Base-by-base conservation (phyloP, 2,329 filamentous ascomycete genomes). In the Leptosphaerulina australis region DNA sequence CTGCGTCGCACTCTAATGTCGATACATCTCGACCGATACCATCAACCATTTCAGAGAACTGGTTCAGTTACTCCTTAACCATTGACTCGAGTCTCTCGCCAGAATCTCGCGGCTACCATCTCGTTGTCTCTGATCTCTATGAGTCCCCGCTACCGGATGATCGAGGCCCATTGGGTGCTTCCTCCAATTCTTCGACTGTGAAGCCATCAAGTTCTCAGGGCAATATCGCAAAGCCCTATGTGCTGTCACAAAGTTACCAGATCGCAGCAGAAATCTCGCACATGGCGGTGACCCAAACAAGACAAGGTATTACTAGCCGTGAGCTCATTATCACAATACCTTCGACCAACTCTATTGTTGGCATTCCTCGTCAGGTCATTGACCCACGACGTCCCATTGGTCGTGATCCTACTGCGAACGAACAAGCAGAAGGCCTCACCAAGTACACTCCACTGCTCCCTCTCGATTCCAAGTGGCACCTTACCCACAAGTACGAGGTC, bases 41-140 rank as follows among this genome's bases (percentile, higher is more conserved):
- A 17, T 91, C 91, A 31, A 83, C 85, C 20, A 80, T 97, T 43
- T 88, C 91, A 0, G 94, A 99, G 78, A 97, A 99, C 75, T 97
- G 93, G 91, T 92, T 95, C 67, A 82, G 87, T 5, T 97, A 96
- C 77, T 88, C 90, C 6, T 89, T 92, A 72, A 77, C 80, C 1
- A 63, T 74, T 6, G 82, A 86, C 54, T 76, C 80, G 18, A 65
- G 76, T 3, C 74, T 79, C n/a, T 79, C 81, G 46, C 59, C 70
- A 12, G 50, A 63, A 44, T 83, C 92, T 52, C 90, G 91, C 72
- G 92, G 92, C 28, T 90, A 96, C 72, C 90, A 96, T 63, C 81
- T 97, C 6, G 82, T 92, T 15, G 82, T 96, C 9, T 87, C 89
- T 0, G 93, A 99, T 67, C 83, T 99, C 26, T 97, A 92, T 74